Conservation (phyloP, 495 filamentous ascomycete genomes). For the Xylaria nigripes region DNA sequence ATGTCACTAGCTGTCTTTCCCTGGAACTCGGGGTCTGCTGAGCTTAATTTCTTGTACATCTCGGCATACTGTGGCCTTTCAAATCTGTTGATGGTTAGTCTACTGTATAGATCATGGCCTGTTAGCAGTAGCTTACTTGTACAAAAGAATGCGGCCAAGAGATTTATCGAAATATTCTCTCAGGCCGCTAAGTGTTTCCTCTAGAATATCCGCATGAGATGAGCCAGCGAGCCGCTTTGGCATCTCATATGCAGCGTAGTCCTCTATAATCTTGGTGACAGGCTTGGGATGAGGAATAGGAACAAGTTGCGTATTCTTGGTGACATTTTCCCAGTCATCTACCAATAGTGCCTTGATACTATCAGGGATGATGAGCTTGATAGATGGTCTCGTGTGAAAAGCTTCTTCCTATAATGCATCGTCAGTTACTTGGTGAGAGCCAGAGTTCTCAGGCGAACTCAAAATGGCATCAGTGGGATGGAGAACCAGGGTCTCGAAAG, state of each 20-base stretch:
- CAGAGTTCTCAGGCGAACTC: background rate
- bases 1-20: slow-evolving; percentile 62
- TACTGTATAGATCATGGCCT: background rate
- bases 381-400: slow-evolving; percentile 68
- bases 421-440: slow-evolving; percentile 16
- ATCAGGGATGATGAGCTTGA: slow-evolving; percentile 77
- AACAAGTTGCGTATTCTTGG: slow-evolving; percentile 84
- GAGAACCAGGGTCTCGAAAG: background rate
- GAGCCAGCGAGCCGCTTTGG: slow-evolving; percentile 54
- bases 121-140: slow-evolving; percentile 42
- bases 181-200: slow-evolving; percentile 76
- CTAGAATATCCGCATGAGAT: slow-evolving; percentile 73
- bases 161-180: slow-evolving; percentile 86
- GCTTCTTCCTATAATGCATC: slow-evolving; percentile 61
- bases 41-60: slow-evolving; percentile 55
- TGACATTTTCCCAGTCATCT: slow-evolving; percentile 98
- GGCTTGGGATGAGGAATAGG: slow-evolving; percentile 68
- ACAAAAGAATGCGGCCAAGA: slow-evolving; percentile 80
- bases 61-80: slow-evolving; percentile 79
- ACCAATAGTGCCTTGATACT: slow-evolving; percentile 82
- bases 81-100: slow-evolving; percentile 42
- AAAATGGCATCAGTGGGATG: no score
- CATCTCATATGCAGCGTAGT: slow-evolving; percentile 64
- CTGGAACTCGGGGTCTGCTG: slow-evolving; percentile 46
- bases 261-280: slow-evolving; percentile 67